A percentile compares a stretch with the other conserved stretches of the same genome.
Conservation (phyloP, 2,329 filamentous ascomycete species). For the Exophiala aquamarina region DNA sequence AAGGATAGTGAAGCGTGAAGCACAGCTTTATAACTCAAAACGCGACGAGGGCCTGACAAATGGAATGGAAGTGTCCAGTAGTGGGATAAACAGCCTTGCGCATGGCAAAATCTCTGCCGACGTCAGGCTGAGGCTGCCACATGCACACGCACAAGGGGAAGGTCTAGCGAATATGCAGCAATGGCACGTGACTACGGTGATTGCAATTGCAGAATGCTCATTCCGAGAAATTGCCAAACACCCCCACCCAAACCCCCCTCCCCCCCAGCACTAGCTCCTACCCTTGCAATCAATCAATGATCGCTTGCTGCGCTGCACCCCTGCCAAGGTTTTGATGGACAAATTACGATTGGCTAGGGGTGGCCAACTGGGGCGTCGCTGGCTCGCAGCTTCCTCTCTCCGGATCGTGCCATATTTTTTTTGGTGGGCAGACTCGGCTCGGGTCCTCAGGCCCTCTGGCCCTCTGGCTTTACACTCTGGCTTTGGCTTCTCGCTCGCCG, state of each 20-base stretch:
- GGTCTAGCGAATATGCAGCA: too few relatives aligned
- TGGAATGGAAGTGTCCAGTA: not conserved
- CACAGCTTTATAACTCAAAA: not conserved
- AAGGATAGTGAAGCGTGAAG: not conserved
- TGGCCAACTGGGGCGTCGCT: not conserved
- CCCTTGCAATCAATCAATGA: too few relatives aligned
- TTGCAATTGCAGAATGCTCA: too few relatives aligned
- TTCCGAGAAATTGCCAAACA: too few relatives aligned
- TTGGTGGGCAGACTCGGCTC: constrained; percentile 4
- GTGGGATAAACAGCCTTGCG: not conserved
- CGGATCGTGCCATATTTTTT: constrained; percentile 18
- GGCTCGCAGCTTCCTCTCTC: constrained; percentile 1
- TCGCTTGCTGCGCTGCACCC: not conserved
- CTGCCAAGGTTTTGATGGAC: not conserved
- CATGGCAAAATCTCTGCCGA: constrained; percentile 5
- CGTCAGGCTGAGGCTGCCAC: constrained; percentile 1
- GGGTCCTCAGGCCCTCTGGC: too few relatives aligned
- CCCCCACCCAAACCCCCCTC: too few relatives aligned
- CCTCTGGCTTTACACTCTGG: not conserved
- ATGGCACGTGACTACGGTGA: too few relatives aligned
- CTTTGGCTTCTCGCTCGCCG: not conserved
- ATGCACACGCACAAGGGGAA: too few relatives aligned
- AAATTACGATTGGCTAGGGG: not conserved
- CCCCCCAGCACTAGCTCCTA: too few relatives aligned
- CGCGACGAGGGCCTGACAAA: constrained; percentile 1